A percentile compares a stretch with the other conserved stretches of the same genome.
phyloP scores from a whole-genome alignment of 768 basidiomycete genomes.

The Podaxis pistillaris region DNA sequence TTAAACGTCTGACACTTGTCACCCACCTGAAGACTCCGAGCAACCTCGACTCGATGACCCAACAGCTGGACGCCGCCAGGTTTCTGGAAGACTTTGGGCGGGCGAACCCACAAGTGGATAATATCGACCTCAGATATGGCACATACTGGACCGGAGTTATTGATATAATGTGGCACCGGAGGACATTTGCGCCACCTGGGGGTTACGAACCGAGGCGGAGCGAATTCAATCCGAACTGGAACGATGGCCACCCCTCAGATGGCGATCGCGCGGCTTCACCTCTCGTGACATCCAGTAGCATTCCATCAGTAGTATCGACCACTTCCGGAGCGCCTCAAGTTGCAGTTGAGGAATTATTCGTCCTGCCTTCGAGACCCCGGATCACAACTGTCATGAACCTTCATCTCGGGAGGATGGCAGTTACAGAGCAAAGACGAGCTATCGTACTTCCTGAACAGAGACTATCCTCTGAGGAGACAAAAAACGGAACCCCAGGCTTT shows the following conservation, averaged over 20 bases:
- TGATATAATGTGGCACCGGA: not conserved
- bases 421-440: conserved; percentile 24
- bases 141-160: conserved; percentile 9
- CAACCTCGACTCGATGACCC: not conserved
- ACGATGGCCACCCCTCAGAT: not conserved
- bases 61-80: not conserved
- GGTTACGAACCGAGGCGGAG: not conserved
- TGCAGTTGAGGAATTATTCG: conserved; percentile 22
- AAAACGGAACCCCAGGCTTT: not conserved
- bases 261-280: not conserved
- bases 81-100: conserved; percentile 5
- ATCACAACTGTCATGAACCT: conserved; percentile 23
- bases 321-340: conserved; percentile 19
- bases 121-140: conserved; percentile 1
- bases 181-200: no score
- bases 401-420: conserved; percentile 25
- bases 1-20: not conserved
- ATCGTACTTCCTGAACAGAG: conserved; percentile 4
- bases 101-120: conserved; percentile 3
- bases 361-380: conserved; percentile 18
- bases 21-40: conserved; percentile 1
- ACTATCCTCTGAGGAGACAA: not conserved
- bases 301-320: not conserved
- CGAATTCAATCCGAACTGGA: not conserved
- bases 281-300: not conserved